Conservation (phyloP, 2,329 filamentous ascomycete species). For the Stemphylium vesicarium region DNA sequence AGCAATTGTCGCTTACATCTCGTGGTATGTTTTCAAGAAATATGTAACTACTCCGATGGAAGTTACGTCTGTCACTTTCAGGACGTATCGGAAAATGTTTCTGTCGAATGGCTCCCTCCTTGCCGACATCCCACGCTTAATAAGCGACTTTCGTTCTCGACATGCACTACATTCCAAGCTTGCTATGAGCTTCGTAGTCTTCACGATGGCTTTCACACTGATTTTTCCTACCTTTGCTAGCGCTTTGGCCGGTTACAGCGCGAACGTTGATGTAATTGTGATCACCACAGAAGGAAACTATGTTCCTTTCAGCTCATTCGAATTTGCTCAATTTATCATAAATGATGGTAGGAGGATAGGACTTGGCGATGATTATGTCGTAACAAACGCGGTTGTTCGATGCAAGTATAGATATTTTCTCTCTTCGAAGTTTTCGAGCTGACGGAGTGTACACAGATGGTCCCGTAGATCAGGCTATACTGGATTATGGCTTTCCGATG, state of each 20-base stretch:
- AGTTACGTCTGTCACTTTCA: slow-evolving; percentile 22
- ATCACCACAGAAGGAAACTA: slow-evolving; percentile 7
- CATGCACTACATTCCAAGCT: slow-evolving; percentile 20
- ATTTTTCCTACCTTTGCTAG: slow-evolving; percentile 26
- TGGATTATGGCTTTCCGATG: no score
- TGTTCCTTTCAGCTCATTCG: slow-evolving; percentile 15
- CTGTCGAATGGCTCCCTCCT: slow-evolving; percentile 14
- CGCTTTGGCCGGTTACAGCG: slow-evolving; percentile 30
- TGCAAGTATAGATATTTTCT: no score
- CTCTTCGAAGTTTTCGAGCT: no score
- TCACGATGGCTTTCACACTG: slow-evolving; percentile 22
- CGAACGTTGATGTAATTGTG: slow-evolving; percentile 15
- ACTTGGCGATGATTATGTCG: neutral
- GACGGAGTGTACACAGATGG: no score
- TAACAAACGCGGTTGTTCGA: neutral
- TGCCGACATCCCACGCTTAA: neutral
- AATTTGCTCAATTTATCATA: slow-evolving; percentile 12
- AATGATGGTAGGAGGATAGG: slow-evolving; percentile 24
- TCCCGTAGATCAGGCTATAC: no score
- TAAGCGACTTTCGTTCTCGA: slow-evolving; percentile 14
- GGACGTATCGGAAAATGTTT: slow-evolving; percentile 25
- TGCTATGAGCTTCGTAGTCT: slow-evolving; percentile 29
- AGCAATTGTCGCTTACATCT: slow-evolving; percentile 21
- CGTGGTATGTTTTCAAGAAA: slow-evolving; percentile 23
- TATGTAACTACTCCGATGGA: slow-evolving; percentile 33